Conservation (phyloP, 1,284 basidiomycete genomes). For the Tremellales sp. region DNA sequence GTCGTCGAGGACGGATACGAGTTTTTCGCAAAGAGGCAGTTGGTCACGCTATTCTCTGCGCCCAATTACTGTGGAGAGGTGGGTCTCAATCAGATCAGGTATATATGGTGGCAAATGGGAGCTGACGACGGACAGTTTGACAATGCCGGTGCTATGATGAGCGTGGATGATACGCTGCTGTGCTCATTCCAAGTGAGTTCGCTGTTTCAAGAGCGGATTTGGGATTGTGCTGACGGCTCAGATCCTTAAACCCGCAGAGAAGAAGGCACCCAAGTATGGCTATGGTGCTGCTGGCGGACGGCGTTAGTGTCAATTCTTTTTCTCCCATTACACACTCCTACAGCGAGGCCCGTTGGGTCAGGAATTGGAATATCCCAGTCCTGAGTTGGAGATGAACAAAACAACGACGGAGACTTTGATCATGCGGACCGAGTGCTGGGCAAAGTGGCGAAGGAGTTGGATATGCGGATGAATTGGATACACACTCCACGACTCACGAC, state of each 20-base stretch:
- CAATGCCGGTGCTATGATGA: slow-evolving; percentile 99
- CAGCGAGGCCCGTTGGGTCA: no score
- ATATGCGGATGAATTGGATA: no score
- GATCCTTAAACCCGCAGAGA: slow-evolving; percentile 99
- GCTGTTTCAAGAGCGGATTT: not conserved
- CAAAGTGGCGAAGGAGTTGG: no score
- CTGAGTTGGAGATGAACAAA: no score
- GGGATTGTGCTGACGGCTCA: slow-evolving; percentile 38
- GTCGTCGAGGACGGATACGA: slow-evolving; percentile 99
- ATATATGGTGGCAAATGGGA: not conserved
- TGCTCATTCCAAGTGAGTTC: slow-evolving; percentile 91
- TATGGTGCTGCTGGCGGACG: slow-evolving; percentile 40
- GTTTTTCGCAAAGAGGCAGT: slow-evolving; percentile 95
- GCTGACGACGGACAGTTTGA: slow-evolving; percentile 65
- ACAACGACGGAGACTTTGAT: no score
- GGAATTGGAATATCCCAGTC: no score
- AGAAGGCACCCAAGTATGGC: slow-evolving; percentile 61
- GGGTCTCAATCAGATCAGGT: slow-evolving; percentile 6
- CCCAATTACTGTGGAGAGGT: slow-evolving; percentile 93
- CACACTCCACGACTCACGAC: no score
- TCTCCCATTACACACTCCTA: no score
- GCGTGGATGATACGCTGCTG: slow-evolving; percentile 93
- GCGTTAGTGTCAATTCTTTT: no score
- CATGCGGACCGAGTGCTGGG: no score
- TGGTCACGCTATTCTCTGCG: slow-evolving; percentile 95